Percentiles rank a stretch among this genome's conserved stretches.
Evolutionary conservation across 1,139 yeast genomes (phyloP).

Genomic region (Hyphopichia khmerensis): DNA sequence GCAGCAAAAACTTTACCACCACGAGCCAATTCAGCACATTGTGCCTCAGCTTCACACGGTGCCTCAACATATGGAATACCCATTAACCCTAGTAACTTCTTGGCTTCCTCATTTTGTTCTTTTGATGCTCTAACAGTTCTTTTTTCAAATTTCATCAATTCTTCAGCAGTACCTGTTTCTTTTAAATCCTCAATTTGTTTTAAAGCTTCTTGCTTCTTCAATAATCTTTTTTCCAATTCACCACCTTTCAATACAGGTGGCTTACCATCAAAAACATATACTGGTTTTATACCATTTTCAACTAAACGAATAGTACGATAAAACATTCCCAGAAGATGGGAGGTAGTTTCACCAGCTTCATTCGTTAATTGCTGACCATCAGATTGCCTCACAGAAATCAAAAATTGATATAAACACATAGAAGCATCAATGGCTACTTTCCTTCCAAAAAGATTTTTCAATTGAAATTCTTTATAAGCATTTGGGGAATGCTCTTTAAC

Average conservation of each 20-base stretch:
- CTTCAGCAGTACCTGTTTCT: constrained; percentile 80
- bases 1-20: constrained; percentile 93
- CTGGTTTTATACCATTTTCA: constrained; percentile 91
- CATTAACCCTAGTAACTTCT: constrained; percentile 74
- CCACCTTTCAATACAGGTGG: constrained; percentile 93
- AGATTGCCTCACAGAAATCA: constrained; percentile 93
- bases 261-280: constrained; percentile 94
- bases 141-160: constrained; percentile 73
- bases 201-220: constrained; percentile 80
- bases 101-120: constrained; percentile 94
- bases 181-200: constrained; percentile 69
- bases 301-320: constrained; percentile 87
- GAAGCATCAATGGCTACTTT: constrained; percentile 91
- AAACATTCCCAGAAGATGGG: constrained; percentile 94
- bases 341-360: constrained; percentile 91
- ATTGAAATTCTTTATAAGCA: constrained; percentile 75
- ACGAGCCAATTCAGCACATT: constrained; percentile 90
- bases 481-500: constrained; percentile 87
- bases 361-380: constrained; percentile 93
- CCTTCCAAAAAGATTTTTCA: constrained; percentile 85
- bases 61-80: constrained; percentile 94
- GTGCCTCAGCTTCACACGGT: constrained; percentile 99
- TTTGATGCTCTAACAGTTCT: constrained; percentile 84
- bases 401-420: constrained; percentile 91
- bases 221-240: constrained; percentile 82